Conservation (phyloP, 1,284 basidiomycete species). For the Fomitopsis schrenkii region DNA sequence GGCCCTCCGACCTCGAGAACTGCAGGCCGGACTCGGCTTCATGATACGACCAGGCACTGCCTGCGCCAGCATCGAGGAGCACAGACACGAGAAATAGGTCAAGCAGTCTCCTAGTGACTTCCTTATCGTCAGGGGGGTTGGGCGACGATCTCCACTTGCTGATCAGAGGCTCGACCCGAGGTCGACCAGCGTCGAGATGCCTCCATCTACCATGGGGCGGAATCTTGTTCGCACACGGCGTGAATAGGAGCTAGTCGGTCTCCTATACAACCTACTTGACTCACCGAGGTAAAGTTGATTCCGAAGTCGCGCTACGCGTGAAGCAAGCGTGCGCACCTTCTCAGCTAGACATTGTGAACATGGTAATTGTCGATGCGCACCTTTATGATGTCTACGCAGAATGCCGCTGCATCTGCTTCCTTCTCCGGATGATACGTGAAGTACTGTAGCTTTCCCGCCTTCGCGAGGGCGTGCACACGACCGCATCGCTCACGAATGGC, state of each 20-base stretch:
- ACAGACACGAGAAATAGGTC: conserved; percentile 95
- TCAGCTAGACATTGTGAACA: neutral
- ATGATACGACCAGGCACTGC: conserved; percentile 76
- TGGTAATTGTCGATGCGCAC: conserved; percentile 32
- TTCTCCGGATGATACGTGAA: conserved; percentile 83
- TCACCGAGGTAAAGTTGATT: conserved; percentile 58
- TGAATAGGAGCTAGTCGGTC: conserved; percentile 3
- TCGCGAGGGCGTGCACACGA: conserved; percentile 75
- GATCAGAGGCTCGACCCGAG: conserved; percentile 60
- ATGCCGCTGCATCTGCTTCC: conserved; percentile 71
- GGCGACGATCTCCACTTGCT: conserved; percentile 48
- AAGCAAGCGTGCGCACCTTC: too few species aligned
- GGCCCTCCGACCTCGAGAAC: conserved; percentile 81
- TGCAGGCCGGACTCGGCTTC: conserved; percentile 56
- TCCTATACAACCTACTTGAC: conserved; percentile 17
- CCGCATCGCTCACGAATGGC: conserved; percentile 84
- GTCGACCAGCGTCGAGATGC: conserved; percentile 73
- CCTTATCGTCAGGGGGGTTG: conserved; percentile 47
- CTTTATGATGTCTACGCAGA: conserved; percentile 80
- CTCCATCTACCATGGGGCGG: conserved; percentile 90
- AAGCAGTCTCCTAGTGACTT: conserved; percentile 71
- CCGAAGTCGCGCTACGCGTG: conserved; percentile 75
- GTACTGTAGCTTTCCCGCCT: conserved; percentile 73
- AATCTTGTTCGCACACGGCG: conserved; percentile 45
- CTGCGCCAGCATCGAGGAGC: conserved; percentile 91